These are phyloP conservation scores for Cenchrus purpureus DNA, from an alignment of 176 grass and related monocot species.

Conservation along the genomic window DNA sequence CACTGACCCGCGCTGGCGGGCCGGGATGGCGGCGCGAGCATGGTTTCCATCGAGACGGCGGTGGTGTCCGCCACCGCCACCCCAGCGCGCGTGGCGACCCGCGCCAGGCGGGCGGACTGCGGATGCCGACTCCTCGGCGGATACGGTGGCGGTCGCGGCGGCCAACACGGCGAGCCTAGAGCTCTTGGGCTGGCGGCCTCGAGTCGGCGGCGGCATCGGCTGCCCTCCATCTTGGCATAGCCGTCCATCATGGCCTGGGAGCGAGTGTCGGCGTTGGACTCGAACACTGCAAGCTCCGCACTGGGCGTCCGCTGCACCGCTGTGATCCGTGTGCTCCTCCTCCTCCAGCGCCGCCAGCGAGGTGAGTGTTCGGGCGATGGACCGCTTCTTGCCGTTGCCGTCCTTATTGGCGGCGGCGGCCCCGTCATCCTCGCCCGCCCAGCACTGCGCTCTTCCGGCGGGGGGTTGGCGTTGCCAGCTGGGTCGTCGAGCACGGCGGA, in stretches of 20 bases:
- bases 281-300: slow-evolving; percentile 71
- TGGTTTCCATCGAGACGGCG: slow-evolving; percentile 90
- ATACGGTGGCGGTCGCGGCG: slow-evolving; percentile 2
- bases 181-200: slow-evolving; percentile 55
- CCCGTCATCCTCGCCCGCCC: not conserved
- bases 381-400: slow-evolving; percentile 56
- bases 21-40: slow-evolving; percentile 91
- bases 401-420: not conserved
- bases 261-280: slow-evolving; percentile 64
- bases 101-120: slow-evolving; percentile 1
- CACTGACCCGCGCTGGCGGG: slow-evolving; percentile 83
- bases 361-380: slow-evolving; percentile 71
- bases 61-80: slow-evolving; percentile 31
- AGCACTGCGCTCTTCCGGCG: slow-evolving; percentile 40
- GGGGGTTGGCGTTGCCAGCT: not conserved
- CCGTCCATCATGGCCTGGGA: slow-evolving; percentile 73
- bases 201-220: slow-evolving; percentile 55
- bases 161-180: slow-evolving; percentile 35
- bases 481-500: slow-evolving; percentile 18
- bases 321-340: slow-evolving; percentile 64
- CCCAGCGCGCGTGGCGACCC: not conserved
- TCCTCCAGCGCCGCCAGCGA: slow-evolving; percentile 73
- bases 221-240: slow-evolving; percentile 72
- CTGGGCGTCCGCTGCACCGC: slow-evolving; percentile 46
- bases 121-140: not conserved